A percentile compares a stretch with the other conserved stretches of the same genome.
phyloP scores from a whole-genome alignment of 805 yeast genomes.

The Candida broadrunensis region DNA sequence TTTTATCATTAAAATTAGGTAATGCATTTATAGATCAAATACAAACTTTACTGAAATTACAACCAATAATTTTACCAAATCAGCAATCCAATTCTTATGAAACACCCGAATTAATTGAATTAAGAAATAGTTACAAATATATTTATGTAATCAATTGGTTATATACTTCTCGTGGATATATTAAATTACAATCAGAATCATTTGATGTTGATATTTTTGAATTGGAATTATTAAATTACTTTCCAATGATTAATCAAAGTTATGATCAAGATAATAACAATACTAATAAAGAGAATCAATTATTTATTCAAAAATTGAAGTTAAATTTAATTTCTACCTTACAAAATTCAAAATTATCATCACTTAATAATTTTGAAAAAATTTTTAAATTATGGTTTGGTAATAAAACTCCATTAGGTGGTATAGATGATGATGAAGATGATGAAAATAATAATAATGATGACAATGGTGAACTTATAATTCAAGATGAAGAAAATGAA shows the following conservation, averaged over 20 bases:
- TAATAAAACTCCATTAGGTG: slow-evolving; percentile 27
- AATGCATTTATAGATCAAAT: slow-evolving; percentile 13
- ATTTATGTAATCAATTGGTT: slow-evolving; percentile 52
- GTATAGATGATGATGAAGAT: slow-evolving; percentile 21
- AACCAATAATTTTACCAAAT: slow-evolving; percentile 18
- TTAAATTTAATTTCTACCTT: slow-evolving; percentile 38
- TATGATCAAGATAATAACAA: slow-evolving; percentile 1
- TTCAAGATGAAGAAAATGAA: slow-evolving; percentile 16
- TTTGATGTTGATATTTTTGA: slow-evolving; percentile 61
- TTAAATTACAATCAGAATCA: slow-evolving; percentile 48
- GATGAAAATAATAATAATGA: slow-evolving; percentile 14
- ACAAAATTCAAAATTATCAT: slow-evolving; percentile 32
- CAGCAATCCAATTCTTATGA: slow-evolving; percentile 8
- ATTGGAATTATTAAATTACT: slow-evolving; percentile 48
- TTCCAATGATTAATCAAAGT: slow-evolving; percentile 2
- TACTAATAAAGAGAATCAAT: slow-evolving; percentile 1
- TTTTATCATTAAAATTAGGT: slow-evolving; percentile 8
- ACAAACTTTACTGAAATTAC: slow-evolving; percentile 13
- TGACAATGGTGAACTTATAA: slow-evolving; percentile 8
- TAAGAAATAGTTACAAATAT: slow-evolving; percentile 19
- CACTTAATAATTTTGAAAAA: slow-evolving; percentile 29
- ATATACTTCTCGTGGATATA: slow-evolving; percentile 47
- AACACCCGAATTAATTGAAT: slow-evolving; percentile 7
- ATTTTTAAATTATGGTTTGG: slow-evolving; percentile 34
- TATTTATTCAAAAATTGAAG: slow-evolving; percentile 42